Base-by-base conservation (phyloP, 208 protist genomes). In the Spongospora subterranea region DNA sequence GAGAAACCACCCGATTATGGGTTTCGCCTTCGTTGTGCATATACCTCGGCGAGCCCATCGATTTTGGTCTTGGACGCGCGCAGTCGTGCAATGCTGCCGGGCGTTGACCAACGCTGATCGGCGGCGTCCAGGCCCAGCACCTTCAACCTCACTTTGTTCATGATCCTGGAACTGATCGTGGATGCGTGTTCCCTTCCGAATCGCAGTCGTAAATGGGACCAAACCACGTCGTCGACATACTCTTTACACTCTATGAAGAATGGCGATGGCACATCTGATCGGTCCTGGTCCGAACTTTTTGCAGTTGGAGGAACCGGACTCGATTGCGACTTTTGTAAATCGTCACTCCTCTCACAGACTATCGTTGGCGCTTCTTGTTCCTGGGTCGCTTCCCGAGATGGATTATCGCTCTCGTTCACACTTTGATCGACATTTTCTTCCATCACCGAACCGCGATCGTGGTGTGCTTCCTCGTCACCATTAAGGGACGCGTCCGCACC, bases 131-230 rank as follows among this genome's bases (percentile, higher is more conserved):
- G n/a, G n/a, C n/a, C n/a, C n/a, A n/a, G n/a, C n/a, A n/a, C n/a
- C n/a, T n/a, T n/a, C n/a, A n/a, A n/a, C n/a, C n/a, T n/a, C n/a
- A n/a, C n/a, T n/a, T n/a, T n/a, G n/a, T n/a, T n/a, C n/a, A n/a
- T n/a, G n/a, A n/a, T n/a, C n/a, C n/a, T n/a, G n/a, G n/a, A n/a
- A n/a, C n/a, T n/a, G n/a, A n/a, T n/a, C n/a, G n/a, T n/a, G n/a
- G n/a, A n/a, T n/a, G n/a, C n/a, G n/a, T n/a, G n/a, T 60, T 60
- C 50, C 50, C 50, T 60, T 60, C 50, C 50, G 24, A 60, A 60
- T 6, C 50, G 50, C 50, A 60, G 50, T 29, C 50, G 50, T 29
- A 60, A 24, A 60, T 60, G 50, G 6, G 50, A 6, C 6, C 13
- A 6, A 60, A 60, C 50, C 50, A 60, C 50, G 24, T 60, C 50